Conservation (phyloP, 2,329 filamentous ascomycete species). For the Epichloe uncinata region DNA sequence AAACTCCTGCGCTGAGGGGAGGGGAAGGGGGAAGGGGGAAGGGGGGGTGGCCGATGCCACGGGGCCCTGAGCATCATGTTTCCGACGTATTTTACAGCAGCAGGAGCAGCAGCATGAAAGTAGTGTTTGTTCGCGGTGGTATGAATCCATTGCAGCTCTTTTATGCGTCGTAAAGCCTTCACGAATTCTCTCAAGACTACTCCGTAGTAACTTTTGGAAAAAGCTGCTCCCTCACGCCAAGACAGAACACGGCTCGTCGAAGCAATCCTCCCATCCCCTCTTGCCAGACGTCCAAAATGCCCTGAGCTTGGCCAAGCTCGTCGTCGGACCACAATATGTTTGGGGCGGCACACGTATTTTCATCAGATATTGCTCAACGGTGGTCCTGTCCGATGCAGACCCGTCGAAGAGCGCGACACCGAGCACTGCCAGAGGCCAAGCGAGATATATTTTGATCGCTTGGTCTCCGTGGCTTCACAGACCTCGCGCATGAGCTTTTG, state of each 20-base stretch:
- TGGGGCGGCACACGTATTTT: not conserved
- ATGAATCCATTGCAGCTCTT: too few relatives aligned
- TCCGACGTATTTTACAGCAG: too few relatives aligned
- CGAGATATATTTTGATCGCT: not conserved
- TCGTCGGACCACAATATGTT: conserved; percentile 1
- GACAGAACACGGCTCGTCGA: conserved; percentile 2
- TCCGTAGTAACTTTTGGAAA: too few relatives aligned
- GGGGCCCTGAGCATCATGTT: too few relatives aligned
- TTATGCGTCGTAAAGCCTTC: too few relatives aligned
- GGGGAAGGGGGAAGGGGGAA: not conserved
- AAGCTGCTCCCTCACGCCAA: not conserved
- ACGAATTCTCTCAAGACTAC: too few relatives aligned
- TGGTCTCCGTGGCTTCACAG: not conserved
- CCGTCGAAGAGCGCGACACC: conserved; percentile 1
- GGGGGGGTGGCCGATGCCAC: too few relatives aligned
- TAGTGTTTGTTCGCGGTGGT: too few relatives aligned
- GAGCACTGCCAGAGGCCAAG: conserved; percentile 4
- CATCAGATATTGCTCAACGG: not conserved
- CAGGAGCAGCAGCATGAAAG: too few relatives aligned
- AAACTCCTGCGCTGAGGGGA: not conserved
- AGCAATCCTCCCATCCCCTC: conserved; percentile 2
- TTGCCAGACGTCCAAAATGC: conserved; percentile 4
- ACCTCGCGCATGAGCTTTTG: not conserved
- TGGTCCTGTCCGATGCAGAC: not conserved
- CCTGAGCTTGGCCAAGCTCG: not conserved